Evolutionary conservation across 192 early-diverging fungal genomes (phyloP).

Genomic region (Chytriomyces confervae): DNA sequence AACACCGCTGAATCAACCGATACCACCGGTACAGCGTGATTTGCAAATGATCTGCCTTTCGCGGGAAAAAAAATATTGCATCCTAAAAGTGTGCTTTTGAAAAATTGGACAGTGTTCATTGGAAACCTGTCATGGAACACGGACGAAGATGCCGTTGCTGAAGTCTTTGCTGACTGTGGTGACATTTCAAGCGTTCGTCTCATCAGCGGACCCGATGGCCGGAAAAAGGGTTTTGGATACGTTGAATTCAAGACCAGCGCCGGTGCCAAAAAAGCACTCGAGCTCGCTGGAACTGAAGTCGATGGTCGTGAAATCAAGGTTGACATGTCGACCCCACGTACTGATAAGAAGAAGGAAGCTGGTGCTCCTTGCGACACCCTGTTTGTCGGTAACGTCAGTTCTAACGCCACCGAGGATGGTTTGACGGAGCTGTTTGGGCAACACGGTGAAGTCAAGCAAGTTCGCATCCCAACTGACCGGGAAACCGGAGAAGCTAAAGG

Average conservation of each 20-base stretch:
- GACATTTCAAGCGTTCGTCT: slow-evolving; percentile 74
- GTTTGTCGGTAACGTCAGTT: slow-evolving; percentile 80
- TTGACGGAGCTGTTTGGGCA: slow-evolving; percentile 59
- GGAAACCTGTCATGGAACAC: slow-evolving; percentile 78
- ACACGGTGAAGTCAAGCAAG: slow-evolving; percentile 64
- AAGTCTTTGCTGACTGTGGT: slow-evolving; percentile 71
- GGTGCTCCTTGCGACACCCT: slow-evolving; percentile 70
- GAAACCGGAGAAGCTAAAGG: slow-evolving; percentile 78
- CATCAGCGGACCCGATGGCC: slow-evolving; percentile 74
- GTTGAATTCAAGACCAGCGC: slow-evolving; percentile 64
- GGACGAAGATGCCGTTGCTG: slow-evolving; percentile 67
- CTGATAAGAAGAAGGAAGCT: slow-evolving; percentile 39
- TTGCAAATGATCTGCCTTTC: background rate
- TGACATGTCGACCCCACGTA: slow-evolving; percentile 55
- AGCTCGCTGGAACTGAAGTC: slow-evolving; percentile 82
- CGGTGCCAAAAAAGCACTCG: slow-evolving; percentile 70
- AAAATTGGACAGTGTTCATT: slow-evolving; percentile 56
- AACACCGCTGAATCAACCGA: background rate
- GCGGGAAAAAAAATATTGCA: no score
- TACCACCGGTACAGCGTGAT: background rate
- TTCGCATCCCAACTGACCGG: slow-evolving; percentile 77
- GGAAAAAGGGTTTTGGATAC: slow-evolving; percentile 67
- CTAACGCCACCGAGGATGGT: slow-evolving; percentile 67
- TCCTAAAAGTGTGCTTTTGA: no score
- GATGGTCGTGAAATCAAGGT: slow-evolving; percentile 73